Percentiles rank a stretch among this genome's conserved stretches.
These are phyloP conservation scores for Trichoderma oligosporum DNA, from an alignment of 2,329 filamentous ascomycete genomes.

Conservation along the genomic window DNA sequence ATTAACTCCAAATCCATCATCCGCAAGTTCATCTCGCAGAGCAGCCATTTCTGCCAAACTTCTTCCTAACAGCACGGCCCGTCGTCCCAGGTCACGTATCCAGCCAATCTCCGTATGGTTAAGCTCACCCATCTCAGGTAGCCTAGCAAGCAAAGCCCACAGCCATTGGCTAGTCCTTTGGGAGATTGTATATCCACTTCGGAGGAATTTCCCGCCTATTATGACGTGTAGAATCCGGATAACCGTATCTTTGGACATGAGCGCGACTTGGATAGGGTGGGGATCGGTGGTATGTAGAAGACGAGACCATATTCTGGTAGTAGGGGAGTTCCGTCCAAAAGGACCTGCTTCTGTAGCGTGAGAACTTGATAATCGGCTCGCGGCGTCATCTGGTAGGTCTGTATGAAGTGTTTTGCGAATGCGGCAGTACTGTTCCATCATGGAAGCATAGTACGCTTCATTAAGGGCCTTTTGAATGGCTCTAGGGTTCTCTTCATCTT, in stretches of 20 bases:
- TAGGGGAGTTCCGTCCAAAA: slow-evolving; percentile 49
- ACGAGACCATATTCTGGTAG: slow-evolving; percentile 49
- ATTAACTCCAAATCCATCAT: slow-evolving; percentile 39
- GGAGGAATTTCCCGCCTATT: slow-evolving; percentile 61
- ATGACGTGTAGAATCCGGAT: slow-evolving; percentile 64
- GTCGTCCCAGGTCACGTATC: slow-evolving; percentile 74
- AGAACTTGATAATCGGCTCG: slow-evolving; percentile 50
- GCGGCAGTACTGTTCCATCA: slow-evolving; percentile 61
- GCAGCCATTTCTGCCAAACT: slow-evolving; percentile 52
- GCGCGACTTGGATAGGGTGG: slow-evolving; percentile 54
- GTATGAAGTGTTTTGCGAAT: slow-evolving; percentile 60
- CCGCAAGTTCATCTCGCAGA: slow-evolving; percentile 42
- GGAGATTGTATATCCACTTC: slow-evolving; percentile 55
- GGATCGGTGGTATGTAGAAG: slow-evolving; percentile 54
- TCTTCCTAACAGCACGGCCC: slow-evolving; percentile 60
- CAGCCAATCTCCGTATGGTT: slow-evolving; percentile 70
- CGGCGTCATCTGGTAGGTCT: slow-evolving; percentile 49
- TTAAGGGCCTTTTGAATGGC: slow-evolving; percentile 46
- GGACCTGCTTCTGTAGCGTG: slow-evolving; percentile 54
- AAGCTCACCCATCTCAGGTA: slow-evolving; percentile 71
- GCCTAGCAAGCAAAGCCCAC: slow-evolving; percentile 74
- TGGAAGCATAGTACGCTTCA: slow-evolving; percentile 62
- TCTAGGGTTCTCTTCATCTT: slow-evolving; percentile 27
- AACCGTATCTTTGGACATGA: slow-evolving; percentile 64
- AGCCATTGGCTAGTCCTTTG: slow-evolving; percentile 75